Evolutionary conservation across 2,329 filamentous ascomycete species (phyloP), one percentile per base, ranked within the genome.

Genomic region (Hypomyces perniciosus): DNA sequence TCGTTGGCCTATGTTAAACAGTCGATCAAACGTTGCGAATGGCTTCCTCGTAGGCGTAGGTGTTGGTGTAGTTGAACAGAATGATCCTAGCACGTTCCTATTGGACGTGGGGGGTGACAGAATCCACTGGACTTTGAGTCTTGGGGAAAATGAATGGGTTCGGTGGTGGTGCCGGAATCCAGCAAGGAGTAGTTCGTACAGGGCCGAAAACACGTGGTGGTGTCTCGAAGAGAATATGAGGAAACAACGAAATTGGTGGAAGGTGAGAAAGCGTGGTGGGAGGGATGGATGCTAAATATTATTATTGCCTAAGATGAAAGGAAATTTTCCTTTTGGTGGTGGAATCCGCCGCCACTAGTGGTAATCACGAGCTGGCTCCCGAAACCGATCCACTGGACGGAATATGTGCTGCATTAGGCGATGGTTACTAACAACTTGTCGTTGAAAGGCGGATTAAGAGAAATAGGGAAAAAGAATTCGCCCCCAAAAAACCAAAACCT

Each of bases 401-500:
- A 8, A 8, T 8, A 35, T 35, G 33, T 35, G 8, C 12, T 35
- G 33, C 33, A 46, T 27, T 37, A 51, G 48, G 41, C 44, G 42
- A 20, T 35, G 48, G 42, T 50, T 42, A 31, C 42, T 50, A 50
- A 50, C 26, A 33, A 35, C 42, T 50, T 50, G 42, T 28, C 34
- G 41, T 42, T 45, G 42, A 35, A 10, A 6, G 27, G 31, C 10
- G 20, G 48, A 31, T 20, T 39, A 34, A 28, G 39, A 30, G 31
- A 48, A 50, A 20, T 13, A 12, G 8, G 40, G 10, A 9, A 27
- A n/a, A 20, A 43, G 33, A 48, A 44, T 20, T 44, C 44, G 43
- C 26, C 33, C 33, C 12, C 12, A 35, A 10, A 20, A 20, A 20
- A 20, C 20, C 20, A 20, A 20, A 20, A 20, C 20, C 20, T 20